Evolutionary conservation across 768 basidiomycete species (phyloP).

Genomic region (Psilocybe sp.): DNA sequence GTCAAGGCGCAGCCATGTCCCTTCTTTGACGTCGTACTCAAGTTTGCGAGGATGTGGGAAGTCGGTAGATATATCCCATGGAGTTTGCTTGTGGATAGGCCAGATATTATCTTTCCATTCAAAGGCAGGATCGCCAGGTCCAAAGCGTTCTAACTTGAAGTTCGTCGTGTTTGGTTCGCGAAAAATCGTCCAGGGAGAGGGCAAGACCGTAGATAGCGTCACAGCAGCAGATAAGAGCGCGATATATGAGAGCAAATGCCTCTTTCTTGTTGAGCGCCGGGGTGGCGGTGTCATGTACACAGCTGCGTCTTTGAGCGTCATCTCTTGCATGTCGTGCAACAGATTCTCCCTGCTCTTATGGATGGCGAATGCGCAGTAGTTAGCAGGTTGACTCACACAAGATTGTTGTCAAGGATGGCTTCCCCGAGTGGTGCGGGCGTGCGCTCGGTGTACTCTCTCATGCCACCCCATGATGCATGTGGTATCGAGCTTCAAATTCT

Average conservation of each 20-base stretch:
- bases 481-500: no score
- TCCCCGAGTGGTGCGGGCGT: no score
- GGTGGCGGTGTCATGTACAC: not conserved
- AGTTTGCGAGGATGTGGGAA: slow-evolving; percentile 65
- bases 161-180: slow-evolving; percentile 13
- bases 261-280: not conserved
- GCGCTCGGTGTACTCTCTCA: no score
- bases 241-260: slow-evolving; percentile 13
- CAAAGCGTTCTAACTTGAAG: slow-evolving; percentile 11
- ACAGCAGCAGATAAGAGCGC: slow-evolving; percentile 29
- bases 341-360: no score
- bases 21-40: slow-evolving; percentile 67
- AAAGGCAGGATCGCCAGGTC: slow-evolving; percentile 26
- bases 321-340: no score
- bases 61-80: slow-evolving; percentile 79
- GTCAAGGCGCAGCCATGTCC: slow-evolving; percentile 75
- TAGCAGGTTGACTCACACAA: no score
- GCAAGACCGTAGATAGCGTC: slow-evolving; percentile 31
- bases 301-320: no score
- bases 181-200: slow-evolving; percentile 31
- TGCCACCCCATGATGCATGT: no score
- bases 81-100: slow-evolving; percentile 56
- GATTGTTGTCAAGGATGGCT: no score
- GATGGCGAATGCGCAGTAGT: no score
- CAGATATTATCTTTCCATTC: slow-evolving; percentile 54